These are phyloP conservation scores for Phytopythium boreale DNA, from an alignment of 352 stramenopile species.

Conservation along the genomic window DNA sequence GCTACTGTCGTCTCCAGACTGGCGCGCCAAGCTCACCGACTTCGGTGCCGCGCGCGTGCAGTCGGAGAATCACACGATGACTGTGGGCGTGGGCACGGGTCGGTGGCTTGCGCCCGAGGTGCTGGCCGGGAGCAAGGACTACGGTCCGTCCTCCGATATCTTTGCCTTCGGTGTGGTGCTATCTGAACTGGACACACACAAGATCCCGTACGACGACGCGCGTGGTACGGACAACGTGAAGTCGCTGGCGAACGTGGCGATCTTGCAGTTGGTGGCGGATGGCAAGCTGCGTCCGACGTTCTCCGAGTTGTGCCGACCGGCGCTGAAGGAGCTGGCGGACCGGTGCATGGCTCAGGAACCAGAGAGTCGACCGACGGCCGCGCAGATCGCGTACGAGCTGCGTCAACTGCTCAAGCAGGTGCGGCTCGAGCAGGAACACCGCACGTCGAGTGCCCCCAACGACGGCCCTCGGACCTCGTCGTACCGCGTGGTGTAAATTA, in stretches of 20 bases:
- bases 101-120: constrained; percentile 14
- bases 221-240: neutral
- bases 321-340: neutral
- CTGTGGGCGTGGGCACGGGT: constrained; percentile 13
- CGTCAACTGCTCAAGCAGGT: constrained; percentile 1
- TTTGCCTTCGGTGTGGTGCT: constrained; percentile 10
- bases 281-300: constrained; percentile 4
- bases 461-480: neutral
- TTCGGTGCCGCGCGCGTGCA: constrained; percentile 9
- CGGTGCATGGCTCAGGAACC: neutral
- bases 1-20: constrained; percentile 3
- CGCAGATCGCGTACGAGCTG: constrained; percentile 3
- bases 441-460: neutral
- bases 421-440: neutral
- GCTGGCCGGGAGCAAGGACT: constrained; percentile 10
- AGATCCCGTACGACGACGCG: constrained; percentile 11
- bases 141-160: constrained; percentile 10
- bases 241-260: neutral
- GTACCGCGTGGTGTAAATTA: neutral
- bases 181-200: constrained; percentile 14
- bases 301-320: neutral
- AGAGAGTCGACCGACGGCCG: neutral
- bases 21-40: constrained; percentile 9
- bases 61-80: constrained; percentile 15
- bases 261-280: constrained; percentile 2